Evolutionary conservation across 805 yeast genomes (phyloP), one percentile per base, ranked within the genome.

Genomic region (Starmerella bombi): DNA sequence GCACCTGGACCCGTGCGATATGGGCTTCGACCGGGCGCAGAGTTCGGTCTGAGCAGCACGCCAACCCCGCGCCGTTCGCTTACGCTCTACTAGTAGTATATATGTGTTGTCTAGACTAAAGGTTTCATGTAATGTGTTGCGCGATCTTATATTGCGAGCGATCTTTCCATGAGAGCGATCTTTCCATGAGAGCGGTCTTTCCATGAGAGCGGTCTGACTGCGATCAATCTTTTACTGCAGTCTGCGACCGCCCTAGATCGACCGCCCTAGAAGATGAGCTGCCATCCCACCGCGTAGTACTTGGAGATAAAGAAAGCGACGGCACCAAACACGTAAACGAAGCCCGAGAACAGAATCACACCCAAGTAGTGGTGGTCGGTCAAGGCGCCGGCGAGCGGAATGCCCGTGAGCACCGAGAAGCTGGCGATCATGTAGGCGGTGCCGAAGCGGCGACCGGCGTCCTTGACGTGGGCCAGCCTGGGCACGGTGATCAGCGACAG

Each of bases 401-500:
- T 49, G 3, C 66, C 66, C 4, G 59, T 58, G 22, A 62, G 54
- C 2, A 58, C 54, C 4, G 60, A 65, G 29, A 62, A 50, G 32
- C 61, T 55, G 8, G 56, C 62, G 23, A 62, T 46, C 36, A 73
- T 74, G 55, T 75, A 77, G 45, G 75, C 69, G 14, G 82, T 67
- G 0, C 85, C 85, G 48, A 74, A 80, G 17, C 79, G 59, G 46
- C 72, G 74, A 16, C 86, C 86, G 54, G 77, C 79, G 41, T 75
- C 71, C 43, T 67, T 64, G 0, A 77, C 75, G 14, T 67, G 69
- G n/a, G 77, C 71, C 22, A 80, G 72, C 34, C 71, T 70, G 0
- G 80, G 71, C n/a, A 77, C 67, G 45, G 86, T 78, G 3, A 74
- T 75, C 0, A 88, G 84, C 0, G 80, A 70, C 37, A 80, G 52